phyloP scores from a whole-genome alignment of 805 yeast species.

The Maudiozyma barnettii region DNA sequence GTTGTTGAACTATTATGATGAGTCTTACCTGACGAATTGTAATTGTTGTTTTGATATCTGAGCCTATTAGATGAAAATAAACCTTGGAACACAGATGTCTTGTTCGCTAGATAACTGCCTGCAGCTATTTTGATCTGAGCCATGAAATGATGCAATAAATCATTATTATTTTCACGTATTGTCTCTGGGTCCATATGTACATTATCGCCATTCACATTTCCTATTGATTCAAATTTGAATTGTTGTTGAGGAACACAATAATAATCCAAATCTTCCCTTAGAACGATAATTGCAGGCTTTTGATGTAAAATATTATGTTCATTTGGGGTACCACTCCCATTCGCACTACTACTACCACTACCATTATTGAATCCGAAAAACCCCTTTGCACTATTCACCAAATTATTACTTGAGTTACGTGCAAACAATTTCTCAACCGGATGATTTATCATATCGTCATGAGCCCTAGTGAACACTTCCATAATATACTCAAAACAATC shows the following conservation, averaged over 20 bases:
- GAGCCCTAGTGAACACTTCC: constrained; percentile 59
- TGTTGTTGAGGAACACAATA: constrained; percentile 62
- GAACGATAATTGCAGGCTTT: constrained; percentile 83
- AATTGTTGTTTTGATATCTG: constrained; percentile 13
- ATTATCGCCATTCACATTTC: background rate
- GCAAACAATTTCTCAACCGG: constrained; percentile 33
- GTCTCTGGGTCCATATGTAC: constrained; percentile 31
- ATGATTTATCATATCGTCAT: constrained; percentile 40
- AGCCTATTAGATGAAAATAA: constrained; percentile 34
- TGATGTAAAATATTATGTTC: constrained; percentile 60
- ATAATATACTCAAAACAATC: constrained; percentile 78
- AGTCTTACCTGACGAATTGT: background rate
- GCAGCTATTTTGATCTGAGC: constrained; percentile 61
- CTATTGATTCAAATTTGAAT: constrained; percentile 31
- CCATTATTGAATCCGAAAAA: constrained; percentile 17
- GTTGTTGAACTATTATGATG: background rate
- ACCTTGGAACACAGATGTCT: constrained; percentile 66
- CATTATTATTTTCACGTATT: constrained; percentile 32
- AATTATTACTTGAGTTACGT: constrained; percentile 13
- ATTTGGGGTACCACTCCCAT: constrained; percentile 24
- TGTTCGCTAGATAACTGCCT: constrained; percentile 52
- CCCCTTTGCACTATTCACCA: constrained; percentile 19
- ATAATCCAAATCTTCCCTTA: constrained; percentile 89
- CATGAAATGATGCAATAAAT: constrained; percentile 38
- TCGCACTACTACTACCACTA: constrained; percentile 4